Evolutionary conservation across 805 yeast genomes (phyloP).

Genomic region (Ascoidea rubescens): DNA sequence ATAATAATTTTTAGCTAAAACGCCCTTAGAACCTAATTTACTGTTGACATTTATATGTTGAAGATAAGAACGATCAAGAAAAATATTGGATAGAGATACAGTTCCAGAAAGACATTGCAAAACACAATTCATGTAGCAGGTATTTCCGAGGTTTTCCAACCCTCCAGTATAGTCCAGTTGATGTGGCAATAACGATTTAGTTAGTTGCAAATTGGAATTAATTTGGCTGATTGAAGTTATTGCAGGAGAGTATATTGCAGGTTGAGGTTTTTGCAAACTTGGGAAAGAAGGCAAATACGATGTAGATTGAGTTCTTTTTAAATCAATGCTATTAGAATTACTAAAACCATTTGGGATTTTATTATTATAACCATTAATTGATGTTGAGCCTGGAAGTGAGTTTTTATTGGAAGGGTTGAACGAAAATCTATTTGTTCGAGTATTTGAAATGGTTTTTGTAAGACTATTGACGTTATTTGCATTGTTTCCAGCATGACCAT

Average conservation of each 20-base stretch:
- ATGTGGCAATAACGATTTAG: conserved; percentile 1
- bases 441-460: no score
- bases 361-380: not conserved
- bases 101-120: conserved; percentile 79
- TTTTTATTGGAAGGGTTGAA: not conserved
- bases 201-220: conserved; percentile 1
- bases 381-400: not conserved
- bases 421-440: not conserved
- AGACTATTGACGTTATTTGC: not conserved
- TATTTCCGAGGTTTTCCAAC: conserved; percentile 69
- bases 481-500: not conserved
- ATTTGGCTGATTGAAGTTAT: conserved; percentile 1
- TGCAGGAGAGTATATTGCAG: not conserved
- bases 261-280: conserved; percentile 2
- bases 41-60: conserved; percentile 61
- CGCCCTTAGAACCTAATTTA: conserved; percentile 69
- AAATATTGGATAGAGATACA: conserved; percentile 45
- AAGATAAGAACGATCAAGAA: conserved; percentile 45
- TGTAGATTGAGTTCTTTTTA: not conserved
- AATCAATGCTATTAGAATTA: not conserved
- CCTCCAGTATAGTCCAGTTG: conserved; percentile 45
- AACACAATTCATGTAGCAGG: conserved; percentile 86
- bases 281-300: not conserved
- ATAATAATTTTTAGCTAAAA: conserved; percentile 56
- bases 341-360: not conserved